phyloP scores from a whole-genome alignment of 2,329 filamentous ascomycete species.

The Zarea fungicola region DNA sequence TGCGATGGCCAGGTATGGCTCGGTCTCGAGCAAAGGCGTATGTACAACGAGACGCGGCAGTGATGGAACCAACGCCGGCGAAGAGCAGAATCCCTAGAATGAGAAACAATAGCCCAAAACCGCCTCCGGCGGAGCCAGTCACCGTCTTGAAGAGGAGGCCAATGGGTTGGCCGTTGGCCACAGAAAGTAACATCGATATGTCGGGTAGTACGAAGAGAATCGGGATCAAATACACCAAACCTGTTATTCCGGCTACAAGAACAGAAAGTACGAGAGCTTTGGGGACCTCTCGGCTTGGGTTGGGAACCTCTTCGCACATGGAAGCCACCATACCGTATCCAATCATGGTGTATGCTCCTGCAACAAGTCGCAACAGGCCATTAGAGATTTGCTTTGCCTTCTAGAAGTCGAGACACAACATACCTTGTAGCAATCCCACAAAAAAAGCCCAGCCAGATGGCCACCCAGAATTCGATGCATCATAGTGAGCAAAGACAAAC shows the following conservation, averaged over 20 bases:
- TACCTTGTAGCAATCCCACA: slow-evolving; percentile 47
- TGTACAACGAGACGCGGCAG: slow-evolving; percentile 67
- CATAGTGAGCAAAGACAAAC: slow-evolving; percentile 64
- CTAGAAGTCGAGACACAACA: too few relatives aligned
- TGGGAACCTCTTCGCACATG: slow-evolving; percentile 58
- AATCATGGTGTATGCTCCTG: slow-evolving; percentile 34
- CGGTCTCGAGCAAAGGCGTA: slow-evolving; percentile 73
- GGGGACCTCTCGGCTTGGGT: slow-evolving; percentile 56
- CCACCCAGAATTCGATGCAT: slow-evolving; percentile 65
- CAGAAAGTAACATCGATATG: slow-evolving; percentile 55
- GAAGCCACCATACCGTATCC: slow-evolving; percentile 50
- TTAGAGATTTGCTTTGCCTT: too few relatives aligned
- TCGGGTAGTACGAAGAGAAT: slow-evolving; percentile 72
- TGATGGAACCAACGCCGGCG: slow-evolving; percentile 68
- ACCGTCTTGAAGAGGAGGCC: slow-evolving; percentile 70
- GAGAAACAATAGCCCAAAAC: slow-evolving; percentile 70
- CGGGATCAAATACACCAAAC: slow-evolving; percentile 61
- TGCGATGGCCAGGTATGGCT: slow-evolving; percentile 62
- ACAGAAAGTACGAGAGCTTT: slow-evolving; percentile 65
- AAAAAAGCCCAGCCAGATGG: slow-evolving; percentile 59
- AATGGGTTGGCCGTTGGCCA: slow-evolving; percentile 70
- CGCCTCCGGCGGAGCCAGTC: slow-evolving; percentile 66
- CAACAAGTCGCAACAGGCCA: background rate
- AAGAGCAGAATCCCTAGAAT: slow-evolving; percentile 74
- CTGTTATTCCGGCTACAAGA: slow-evolving; percentile 58